Base-by-base conservation (phyloP, 2,329 filamentous ascomycete genomes). In the Pseudocercospora crystallina region DNA sequence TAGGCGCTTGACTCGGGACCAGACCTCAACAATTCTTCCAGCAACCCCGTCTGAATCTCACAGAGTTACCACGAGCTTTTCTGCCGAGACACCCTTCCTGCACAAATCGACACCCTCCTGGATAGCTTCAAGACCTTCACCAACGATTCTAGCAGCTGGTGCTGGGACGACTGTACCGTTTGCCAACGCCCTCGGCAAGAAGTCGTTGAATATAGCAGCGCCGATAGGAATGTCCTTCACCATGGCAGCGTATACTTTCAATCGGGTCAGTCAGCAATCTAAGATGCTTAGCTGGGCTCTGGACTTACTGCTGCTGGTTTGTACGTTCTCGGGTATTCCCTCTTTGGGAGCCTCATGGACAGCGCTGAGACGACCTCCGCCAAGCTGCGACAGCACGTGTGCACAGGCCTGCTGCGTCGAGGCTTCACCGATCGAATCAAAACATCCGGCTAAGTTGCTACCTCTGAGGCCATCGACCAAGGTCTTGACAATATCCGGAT, bases 331-430 rank as follows among this genome's bases (percentile, higher is more conserved):
- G 1, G 66, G 65, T 30, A 56, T 38, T 8, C 61, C 58, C 30
- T 63, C 46, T 8, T 62, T 56, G 32, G 54, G 53, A 34, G 65
- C 57, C 51, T 76, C 74, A 51, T 69, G 75, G 12, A 72, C 62
- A 29, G 74, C 74, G 5, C 60, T 62, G 43, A 73, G 75, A 8
- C 72, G 68, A 1, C 68, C 70, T 4, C 69, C 71, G n/a, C 38
- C 49, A 9, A 48, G 26, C 48, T 73, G 61, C n/a, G n/a, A n/a
- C n/a, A n/a, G n/a, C n/a, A n/a, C n/a, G n/a, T n/a, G n/a, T n/a
- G n/a, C n/a, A n/a, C n/a, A n/a, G n/a, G n/a, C n/a, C n/a, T n/a
- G n/a, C n/a, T n/a, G n/a, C n/a, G n/a, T n/a, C n/a, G n/a, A n/a
- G n/a, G n/a, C n/a, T n/a, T n/a, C n/a, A n/a, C n/a, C n/a, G n/a